Evolutionary conservation across 805 yeast genomes (phyloP).

Genomic region (Starmerella floricola): DNA sequence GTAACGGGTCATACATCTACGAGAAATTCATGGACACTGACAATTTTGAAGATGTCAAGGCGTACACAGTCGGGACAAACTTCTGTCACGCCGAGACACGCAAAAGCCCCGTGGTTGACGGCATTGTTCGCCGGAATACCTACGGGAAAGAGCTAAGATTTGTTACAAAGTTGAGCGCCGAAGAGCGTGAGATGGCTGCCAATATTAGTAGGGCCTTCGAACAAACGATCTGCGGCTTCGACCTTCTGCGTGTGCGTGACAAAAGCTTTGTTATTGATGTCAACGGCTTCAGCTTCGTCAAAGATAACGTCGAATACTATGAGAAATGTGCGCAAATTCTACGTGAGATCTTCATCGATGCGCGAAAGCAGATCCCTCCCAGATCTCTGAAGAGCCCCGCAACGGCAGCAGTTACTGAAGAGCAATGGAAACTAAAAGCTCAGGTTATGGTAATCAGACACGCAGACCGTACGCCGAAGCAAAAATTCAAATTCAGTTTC

Average conservation of each 20-base stretch:
- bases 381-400: constrained; percentile 9
- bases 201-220: constrained; percentile 64
- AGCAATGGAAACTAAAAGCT: constrained; percentile 95
- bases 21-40: constrained; percentile 96
- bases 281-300: constrained; percentile 94
- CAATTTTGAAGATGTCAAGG: constrained; percentile 96
- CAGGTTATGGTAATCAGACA: constrained; percentile 84
- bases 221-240: constrained; percentile 96
- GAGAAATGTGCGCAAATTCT: constrained; percentile 70
- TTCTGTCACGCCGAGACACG: constrained; percentile 98
- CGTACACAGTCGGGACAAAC: constrained; percentile 84
- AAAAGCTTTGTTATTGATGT: constrained; percentile 90
- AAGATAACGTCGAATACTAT: constrained; percentile 77
- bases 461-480: constrained; percentile 98
- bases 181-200: constrained; percentile 70
- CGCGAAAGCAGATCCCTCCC: constrained; percentile 32
- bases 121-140: constrained; percentile 90
- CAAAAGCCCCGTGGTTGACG: constrained; percentile 98
- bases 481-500: constrained; percentile 91
- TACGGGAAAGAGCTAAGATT: constrained; percentile 95
- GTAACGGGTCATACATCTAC: constrained; percentile 82
- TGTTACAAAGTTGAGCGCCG: constrained; percentile 62
- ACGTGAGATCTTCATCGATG: constrained; percentile 58
- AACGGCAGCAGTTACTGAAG: constrained; percentile 29
- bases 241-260: constrained; percentile 77